A percentile compares a stretch with the other conserved stretches of the same genome.
phyloP scores from a whole-genome alignment of 805 yeast genomes.

The Blastobotrys parvus region DNA sequence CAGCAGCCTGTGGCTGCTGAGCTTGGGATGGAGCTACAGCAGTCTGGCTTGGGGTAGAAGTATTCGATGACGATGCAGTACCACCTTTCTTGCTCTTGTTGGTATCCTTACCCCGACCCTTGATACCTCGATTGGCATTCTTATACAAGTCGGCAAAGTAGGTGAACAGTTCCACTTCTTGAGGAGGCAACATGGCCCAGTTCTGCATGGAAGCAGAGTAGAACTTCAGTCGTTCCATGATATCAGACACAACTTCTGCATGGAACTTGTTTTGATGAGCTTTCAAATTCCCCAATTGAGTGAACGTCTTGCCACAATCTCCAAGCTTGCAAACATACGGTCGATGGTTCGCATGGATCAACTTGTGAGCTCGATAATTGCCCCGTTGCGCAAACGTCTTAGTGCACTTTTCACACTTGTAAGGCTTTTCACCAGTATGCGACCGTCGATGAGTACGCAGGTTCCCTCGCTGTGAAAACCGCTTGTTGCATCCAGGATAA shows the following conservation, averaged over 20 bases:
- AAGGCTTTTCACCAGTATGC: constrained; percentile 92
- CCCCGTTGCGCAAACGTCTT: constrained; percentile 88
- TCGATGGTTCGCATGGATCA: constrained; percentile 71
- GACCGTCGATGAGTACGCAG: constrained; percentile 74
- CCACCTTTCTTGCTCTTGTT: too few species aligned
- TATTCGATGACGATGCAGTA: too few species aligned
- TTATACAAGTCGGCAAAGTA: constrained; percentile 80
- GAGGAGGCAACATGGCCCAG: constrained; percentile 36
- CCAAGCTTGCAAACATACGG: constrained; percentile 78
- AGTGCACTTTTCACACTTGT: constrained; percentile 68
- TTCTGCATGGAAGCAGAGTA: constrained; percentile 16
- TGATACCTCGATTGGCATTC: constrained; percentile 83
- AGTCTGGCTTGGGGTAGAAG: too few species aligned
- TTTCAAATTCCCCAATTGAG: constrained; percentile 88
- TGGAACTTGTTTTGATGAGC: constrained; percentile 92
- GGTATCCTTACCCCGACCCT: constrained; percentile 71
- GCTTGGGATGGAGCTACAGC: too few species aligned
- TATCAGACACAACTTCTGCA: constrained; percentile 52
- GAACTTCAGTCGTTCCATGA: constrained; percentile 43
- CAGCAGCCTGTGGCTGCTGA: too few species aligned
- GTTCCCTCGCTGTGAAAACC: constrained; percentile 87
- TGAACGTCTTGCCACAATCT: constrained; percentile 72
- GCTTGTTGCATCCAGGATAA: constrained; percentile 58
- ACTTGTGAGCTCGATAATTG: constrained; percentile 68
- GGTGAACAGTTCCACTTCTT: constrained; percentile 60